Evolutionary conservation across 179 eudicot genomes (phyloP).

Genomic region (Heliamphora pulchella): DNA sequence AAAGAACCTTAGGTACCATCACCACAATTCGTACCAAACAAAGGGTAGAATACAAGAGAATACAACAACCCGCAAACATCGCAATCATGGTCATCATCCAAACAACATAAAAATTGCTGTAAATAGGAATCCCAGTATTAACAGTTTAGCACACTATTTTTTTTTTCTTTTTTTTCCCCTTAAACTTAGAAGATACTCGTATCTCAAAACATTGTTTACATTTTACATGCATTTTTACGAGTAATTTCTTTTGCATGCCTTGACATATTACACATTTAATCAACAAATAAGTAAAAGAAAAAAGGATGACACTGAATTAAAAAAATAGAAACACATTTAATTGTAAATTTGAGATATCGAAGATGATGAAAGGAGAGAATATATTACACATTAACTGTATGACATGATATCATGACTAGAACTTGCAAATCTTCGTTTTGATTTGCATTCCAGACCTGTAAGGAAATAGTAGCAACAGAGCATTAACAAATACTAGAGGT

Average conservation of each 20-base stretch:
- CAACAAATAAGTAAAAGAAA: not conserved
- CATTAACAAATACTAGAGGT: not conserved
- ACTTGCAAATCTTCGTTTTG: slow-evolving; percentile 67
- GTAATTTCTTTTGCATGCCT: too few species aligned
- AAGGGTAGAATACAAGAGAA: too few species aligned
- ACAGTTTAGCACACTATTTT: too few species aligned
- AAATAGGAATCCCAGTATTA: too few species aligned
- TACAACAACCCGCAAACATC: too few species aligned
- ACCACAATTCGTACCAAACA: too few species aligned
- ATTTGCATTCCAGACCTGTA: slow-evolving; percentile 63
- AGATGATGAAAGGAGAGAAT: slow-evolving; percentile 11
- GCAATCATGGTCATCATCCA: too few species aligned
- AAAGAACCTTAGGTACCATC: too few species aligned
- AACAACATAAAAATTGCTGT: too few species aligned
- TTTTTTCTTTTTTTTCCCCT: not conserved
- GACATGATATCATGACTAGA: slow-evolving; percentile 71
- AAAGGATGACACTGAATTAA: not conserved
- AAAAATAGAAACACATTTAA: not conserved
- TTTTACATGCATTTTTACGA: not conserved
- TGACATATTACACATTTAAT: not conserved
- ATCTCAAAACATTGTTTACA: not conserved
- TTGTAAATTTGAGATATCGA: not conserved
- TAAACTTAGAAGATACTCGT: not conserved
- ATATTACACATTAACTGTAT: slow-evolving; percentile 78
- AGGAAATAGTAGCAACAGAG: slow-evolving; percentile 9